Percentiles rank a stretch among this genome's conserved stretches.
Conservation (phyloP, 345 rosid genomes). For the Alliaria petiolata region DNA sequence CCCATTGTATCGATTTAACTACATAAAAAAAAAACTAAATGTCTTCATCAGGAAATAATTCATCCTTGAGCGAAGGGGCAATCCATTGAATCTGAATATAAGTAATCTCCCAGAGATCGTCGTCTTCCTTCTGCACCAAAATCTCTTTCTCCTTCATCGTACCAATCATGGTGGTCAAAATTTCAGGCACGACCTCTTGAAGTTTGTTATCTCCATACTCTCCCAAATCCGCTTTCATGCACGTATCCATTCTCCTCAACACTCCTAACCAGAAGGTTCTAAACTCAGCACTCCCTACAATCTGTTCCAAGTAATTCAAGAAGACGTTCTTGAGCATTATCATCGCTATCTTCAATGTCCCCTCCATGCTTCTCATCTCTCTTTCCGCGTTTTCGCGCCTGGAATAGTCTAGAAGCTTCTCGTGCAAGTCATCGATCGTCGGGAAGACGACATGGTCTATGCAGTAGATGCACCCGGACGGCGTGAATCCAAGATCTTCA, state of each 20-base stretch:
- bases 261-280: slow-evolving; percentile 90
- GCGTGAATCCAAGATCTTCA: slow-evolving; percentile 62
- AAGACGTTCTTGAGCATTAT: slow-evolving; percentile 56
- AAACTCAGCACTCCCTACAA: slow-evolving; percentile 54
- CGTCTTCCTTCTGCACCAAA: slow-evolving; percentile 53
- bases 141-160: slow-evolving; percentile 69
- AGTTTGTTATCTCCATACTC: slow-evolving; percentile 55
- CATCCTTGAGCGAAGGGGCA: slow-evolving; percentile 84
- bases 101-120: slow-evolving; percentile 84
- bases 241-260: slow-evolving; percentile 92
- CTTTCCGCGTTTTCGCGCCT: slow-evolving; percentile 71
- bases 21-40: not conserved
- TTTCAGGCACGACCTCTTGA: slow-evolving; percentile 52
- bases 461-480: slow-evolving; percentile 53
- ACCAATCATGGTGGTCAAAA: slow-evolving; percentile 59
- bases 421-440: slow-evolving; percentile 73
- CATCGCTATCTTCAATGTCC: slow-evolving; percentile 65
- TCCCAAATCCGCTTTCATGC: slow-evolving; percentile 86
- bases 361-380: slow-evolving; percentile 91
- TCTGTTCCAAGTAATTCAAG: slow-evolving; percentile 38
- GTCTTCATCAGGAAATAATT: slow-evolving; percentile 68
- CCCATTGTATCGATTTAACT: not conserved
- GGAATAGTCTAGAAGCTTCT: slow-evolving; percentile 79
- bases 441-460: slow-evolving; percentile 35
- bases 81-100: slow-evolving; percentile 95